Conservation (phyloP, 2,329 filamentous ascomycete species). For the Aspergillus eucalypticola region DNA sequence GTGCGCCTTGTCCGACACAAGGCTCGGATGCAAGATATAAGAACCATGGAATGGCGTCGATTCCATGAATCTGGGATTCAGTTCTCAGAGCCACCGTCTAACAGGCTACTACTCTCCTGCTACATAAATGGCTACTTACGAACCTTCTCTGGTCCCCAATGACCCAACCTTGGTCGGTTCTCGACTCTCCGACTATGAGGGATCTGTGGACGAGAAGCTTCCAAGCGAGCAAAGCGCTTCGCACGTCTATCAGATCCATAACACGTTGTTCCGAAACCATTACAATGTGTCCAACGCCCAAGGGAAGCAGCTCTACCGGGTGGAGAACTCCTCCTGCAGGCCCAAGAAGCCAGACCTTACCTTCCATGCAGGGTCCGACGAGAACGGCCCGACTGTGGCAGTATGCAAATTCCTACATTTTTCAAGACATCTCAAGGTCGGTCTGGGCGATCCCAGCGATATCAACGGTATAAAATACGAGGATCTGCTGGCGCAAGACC, state of each 20-base stretch:
- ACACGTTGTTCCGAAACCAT: slow-evolving; percentile 23
- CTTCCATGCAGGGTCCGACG: slow-evolving; percentile 31
- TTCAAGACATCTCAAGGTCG: slow-evolving; percentile 34
- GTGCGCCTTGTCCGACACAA: background rate
- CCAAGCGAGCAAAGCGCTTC: background rate
- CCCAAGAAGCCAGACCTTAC: slow-evolving; percentile 38
- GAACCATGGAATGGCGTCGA: background rate
- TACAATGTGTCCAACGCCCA: slow-evolving; percentile 26
- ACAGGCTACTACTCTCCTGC: background rate
- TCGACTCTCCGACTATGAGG: background rate
- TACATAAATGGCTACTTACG: background rate
- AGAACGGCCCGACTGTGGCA: slow-evolving; percentile 28
- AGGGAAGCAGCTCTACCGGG: slow-evolving; percentile 25
- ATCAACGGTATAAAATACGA: slow-evolving; percentile 31
- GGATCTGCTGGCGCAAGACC: slow-evolving; percentile 29
- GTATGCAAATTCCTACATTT: slow-evolving; percentile 37
- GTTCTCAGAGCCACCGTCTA: background rate
- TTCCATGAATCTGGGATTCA: background rate
- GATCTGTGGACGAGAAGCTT: background rate
- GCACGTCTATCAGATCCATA: slow-evolving; percentile 28
- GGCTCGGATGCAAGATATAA: background rate
- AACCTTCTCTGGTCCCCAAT: background rate
- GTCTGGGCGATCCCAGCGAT: slow-evolving; percentile 32
- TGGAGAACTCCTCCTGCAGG: slow-evolving; percentile 32
- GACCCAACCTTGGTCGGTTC: background rate